A percentile compares a stretch with the other conserved stretches of the same genome.
Conservation (phyloP, 331 rosid species). For the Pyrus hybrid region DNA sequence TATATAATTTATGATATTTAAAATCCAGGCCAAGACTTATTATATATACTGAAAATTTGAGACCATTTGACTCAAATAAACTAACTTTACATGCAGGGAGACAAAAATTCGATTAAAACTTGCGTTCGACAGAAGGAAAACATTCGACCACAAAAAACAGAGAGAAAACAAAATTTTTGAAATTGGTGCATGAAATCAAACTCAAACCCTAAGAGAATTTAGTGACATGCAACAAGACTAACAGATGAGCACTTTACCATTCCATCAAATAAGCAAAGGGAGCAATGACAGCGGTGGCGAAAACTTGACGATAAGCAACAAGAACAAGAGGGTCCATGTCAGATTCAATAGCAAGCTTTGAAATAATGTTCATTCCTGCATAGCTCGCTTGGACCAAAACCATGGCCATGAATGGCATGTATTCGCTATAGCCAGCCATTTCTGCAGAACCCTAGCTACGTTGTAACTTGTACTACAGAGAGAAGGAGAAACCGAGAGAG, state of each 20-base stretch:
- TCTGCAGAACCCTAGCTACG: neutral
- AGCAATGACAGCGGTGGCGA: conserved; percentile 53
- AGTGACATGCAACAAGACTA: neutral
- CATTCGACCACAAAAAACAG: neutral
- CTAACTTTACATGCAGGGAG: neutral
- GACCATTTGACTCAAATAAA: neutral
- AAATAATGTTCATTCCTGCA: conserved; percentile 58
- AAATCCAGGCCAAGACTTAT: too few relatives aligned
- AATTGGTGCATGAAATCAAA: neutral
- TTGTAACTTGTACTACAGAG: neutral
- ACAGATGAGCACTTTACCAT: conserved; percentile 33
- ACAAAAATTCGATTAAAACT: neutral
- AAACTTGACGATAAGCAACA: conserved; percentile 69
- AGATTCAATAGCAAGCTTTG: conserved; percentile 68
- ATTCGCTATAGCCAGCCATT: conserved; percentile 16
- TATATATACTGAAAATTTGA: neutral
- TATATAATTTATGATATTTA: too few relatives aligned
- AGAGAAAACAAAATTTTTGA: neutral
- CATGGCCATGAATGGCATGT: conserved; percentile 49
- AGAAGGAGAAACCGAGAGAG: neutral
- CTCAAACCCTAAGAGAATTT: neutral
- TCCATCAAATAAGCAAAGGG: conserved; percentile 65
- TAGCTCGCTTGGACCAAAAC: conserved; percentile 42
- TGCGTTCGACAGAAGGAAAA: neutral
- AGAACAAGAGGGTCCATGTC: conserved; percentile 80